phyloP scores from a whole-genome alignment of 202 grass and related monocot genomes.

The Panicum hallii region DNA sequence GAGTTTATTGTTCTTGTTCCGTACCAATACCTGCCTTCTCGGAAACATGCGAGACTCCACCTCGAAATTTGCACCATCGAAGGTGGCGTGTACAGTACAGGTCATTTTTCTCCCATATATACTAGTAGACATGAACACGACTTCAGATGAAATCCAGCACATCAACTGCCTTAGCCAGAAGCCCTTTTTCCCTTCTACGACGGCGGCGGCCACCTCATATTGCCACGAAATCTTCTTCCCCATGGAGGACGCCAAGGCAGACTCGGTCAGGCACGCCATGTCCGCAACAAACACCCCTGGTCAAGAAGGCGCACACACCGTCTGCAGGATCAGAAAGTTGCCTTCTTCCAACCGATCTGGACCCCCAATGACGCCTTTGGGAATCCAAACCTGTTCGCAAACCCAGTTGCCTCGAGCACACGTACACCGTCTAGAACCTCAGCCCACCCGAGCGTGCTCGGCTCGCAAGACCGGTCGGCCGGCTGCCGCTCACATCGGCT shows the following conservation, averaged over 20 bases:
- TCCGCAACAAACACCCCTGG: slow-evolving; percentile 4
- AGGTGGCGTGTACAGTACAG: background rate
- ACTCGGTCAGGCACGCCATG: background rate
- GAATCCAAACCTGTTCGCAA: slow-evolving; percentile 33
- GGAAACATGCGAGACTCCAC: background rate
- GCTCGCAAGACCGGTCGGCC: slow-evolving; percentile 18
- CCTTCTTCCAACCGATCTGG: slow-evolving; percentile 34
- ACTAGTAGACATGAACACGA: background rate
- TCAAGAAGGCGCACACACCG: slow-evolving; percentile 22
- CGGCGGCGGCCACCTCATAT: background rate
- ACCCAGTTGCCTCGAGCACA: slow-evolving; percentile 25
- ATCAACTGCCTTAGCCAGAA: background rate
- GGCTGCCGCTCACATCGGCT: slow-evolving; percentile 2
- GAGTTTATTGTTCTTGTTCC: background rate
- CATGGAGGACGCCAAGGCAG: background rate
- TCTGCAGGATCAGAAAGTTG: slow-evolving; percentile 33
- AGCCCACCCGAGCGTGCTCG: slow-evolving; percentile 28
- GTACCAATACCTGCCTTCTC: background rate
- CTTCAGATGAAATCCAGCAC: background rate
- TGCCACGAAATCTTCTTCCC: slow-evolving; percentile 4
- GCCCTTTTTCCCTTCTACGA: background rate
- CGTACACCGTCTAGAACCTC: slow-evolving; percentile 49
- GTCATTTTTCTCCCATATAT: background rate
- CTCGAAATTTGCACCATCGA: background rate
- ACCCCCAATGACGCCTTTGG: slow-evolving; percentile 3